phyloP scores from a whole-genome alignment of 768 basidiomycete species.

The Hericium rajendrae region DNA sequence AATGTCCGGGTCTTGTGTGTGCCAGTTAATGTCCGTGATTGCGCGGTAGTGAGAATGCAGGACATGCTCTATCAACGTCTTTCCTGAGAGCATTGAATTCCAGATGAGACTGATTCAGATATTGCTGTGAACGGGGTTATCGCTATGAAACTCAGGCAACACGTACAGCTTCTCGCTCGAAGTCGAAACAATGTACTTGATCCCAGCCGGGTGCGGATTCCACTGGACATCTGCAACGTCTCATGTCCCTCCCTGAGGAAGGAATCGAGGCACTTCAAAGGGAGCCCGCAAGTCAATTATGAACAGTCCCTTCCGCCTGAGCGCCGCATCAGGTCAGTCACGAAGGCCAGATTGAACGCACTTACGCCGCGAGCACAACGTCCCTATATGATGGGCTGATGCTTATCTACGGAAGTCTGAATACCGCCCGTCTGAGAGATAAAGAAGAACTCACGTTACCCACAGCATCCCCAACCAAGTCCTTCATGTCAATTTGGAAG shows the following conservation, averaged over 20 bases:
- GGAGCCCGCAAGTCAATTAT: constrained; percentile 91
- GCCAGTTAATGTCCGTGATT: constrained; percentile 99
- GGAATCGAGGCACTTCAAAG: constrained; percentile 78
- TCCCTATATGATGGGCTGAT: constrained; percentile 86
- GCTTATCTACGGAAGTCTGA: constrained; percentile 52
- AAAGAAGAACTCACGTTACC: constrained; percentile 54
- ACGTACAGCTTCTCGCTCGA: constrained; percentile 81
- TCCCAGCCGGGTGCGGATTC: constrained; percentile 73
- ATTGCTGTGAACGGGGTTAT: neutral
- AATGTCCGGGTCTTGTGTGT: constrained; percentile 71
- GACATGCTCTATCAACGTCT: constrained; percentile 76
- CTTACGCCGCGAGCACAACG: constrained; percentile 82
- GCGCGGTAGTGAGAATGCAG: constrained; percentile 88
- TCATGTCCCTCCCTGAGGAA: constrained; percentile 96
- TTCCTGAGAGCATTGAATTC: constrained; percentile 72
- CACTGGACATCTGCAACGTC: constrained; percentile 90
- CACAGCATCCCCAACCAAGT: constrained; percentile 70
- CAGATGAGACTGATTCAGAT: constrained; percentile 78
- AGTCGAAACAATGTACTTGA: constrained; percentile 80
- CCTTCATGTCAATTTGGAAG: constrained; percentile 73
- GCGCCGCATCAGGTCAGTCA: neutral
- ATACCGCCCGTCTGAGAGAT: neutral
- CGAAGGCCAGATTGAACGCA: neutral
- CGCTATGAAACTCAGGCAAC: neutral
- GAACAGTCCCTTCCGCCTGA: constrained; percentile 78